Percentiles rank a stretch among this genome's conserved stretches.
Evolutionary conservation across 139 green algal genomes (phyloP).

Genomic region (Chlamydomonas sp.): DNA sequence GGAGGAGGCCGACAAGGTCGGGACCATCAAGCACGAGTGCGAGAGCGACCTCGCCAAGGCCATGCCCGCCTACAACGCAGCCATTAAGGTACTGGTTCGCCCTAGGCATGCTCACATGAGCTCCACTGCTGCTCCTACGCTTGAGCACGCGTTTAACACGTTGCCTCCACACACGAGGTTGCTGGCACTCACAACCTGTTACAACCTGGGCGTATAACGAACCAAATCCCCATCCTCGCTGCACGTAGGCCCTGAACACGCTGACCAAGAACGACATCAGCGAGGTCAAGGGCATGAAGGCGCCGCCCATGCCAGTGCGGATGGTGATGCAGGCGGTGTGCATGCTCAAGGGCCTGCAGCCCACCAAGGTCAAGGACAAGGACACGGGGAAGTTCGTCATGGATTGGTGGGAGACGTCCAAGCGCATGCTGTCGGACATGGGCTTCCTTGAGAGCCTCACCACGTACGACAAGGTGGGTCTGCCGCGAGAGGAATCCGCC

Average conservation of each 20-base stretch:
- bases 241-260: conserved; percentile 71
- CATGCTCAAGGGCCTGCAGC: conserved; percentile 72
- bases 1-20: conserved; percentile 67
- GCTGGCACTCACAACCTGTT: no score
- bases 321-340: conserved; percentile 82
- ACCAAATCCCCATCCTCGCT: conserved; percentile 55
- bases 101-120: background rate
- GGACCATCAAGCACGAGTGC: conserved; percentile 78
- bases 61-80: conserved; percentile 48
- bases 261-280: conserved; percentile 86
- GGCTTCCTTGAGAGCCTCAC: conserved; percentile 75
- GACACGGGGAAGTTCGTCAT: conserved; percentile 66
- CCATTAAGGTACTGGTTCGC: conserved; percentile 40
- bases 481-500: no score
- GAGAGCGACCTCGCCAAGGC: conserved; percentile 72
- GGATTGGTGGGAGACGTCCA: conserved; percentile 81
- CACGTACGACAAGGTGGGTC: conserved; percentile 75
- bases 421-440: conserved; percentile 76
- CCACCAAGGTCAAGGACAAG: conserved; percentile 69
- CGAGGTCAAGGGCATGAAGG: conserved; percentile 87
- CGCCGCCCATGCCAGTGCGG: conserved; percentile 59
- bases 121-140: no score
- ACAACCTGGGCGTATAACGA: conserved; percentile 12
- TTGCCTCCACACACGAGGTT: no score
- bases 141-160: no score